These are phyloP conservation scores for Rhodotorula sphaerocarpa DNA, from an alignment of 768 basidiomycete species.

Conservation along the genomic window DNA sequence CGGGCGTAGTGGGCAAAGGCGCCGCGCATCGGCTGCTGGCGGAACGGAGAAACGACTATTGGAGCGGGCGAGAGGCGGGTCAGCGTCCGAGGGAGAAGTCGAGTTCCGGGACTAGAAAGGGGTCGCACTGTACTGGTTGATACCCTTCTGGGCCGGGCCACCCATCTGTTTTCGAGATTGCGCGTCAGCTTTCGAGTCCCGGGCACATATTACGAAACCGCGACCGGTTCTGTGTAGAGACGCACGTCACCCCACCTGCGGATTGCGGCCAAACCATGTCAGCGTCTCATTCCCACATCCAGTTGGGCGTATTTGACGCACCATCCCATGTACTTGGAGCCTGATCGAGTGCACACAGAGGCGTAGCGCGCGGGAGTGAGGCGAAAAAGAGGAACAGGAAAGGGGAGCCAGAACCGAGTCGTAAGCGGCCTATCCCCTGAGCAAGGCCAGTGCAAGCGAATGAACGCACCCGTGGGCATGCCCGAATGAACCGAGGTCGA, in stretches of 20 bases:
- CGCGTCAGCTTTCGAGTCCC: neutral
- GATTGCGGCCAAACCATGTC: no score
- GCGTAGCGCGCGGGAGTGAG: neutral
- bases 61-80: neutral
- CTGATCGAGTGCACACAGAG: slow-evolving; percentile 39
- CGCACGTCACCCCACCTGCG: slow-evolving; percentile 1
- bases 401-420: no score
- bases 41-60: slow-evolving; percentile 72
- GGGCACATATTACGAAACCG: neutral
- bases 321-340: slow-evolving; percentile 71
- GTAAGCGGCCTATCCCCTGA: no score
- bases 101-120: neutral
- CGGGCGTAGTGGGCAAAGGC: slow-evolving; percentile 68
- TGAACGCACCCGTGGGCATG: slow-evolving; percentile 57
- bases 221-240: neutral
- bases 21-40: slow-evolving; percentile 63
- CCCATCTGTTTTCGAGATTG: slow-evolving; percentile 46
- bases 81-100: no score
- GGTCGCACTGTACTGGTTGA: slow-evolving; percentile 67
- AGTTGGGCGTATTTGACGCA: slow-evolving; percentile 56
- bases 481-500: slow-evolving; percentile 57
- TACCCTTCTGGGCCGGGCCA: slow-evolving; percentile 63
- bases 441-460: slow-evolving; percentile 23
- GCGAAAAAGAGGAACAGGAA: no score
- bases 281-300: neutral